Evolutionary conservation across 2,329 filamentous ascomycete genomes (phyloP).

Genomic region (Aspergillus viridinutans): DNA sequence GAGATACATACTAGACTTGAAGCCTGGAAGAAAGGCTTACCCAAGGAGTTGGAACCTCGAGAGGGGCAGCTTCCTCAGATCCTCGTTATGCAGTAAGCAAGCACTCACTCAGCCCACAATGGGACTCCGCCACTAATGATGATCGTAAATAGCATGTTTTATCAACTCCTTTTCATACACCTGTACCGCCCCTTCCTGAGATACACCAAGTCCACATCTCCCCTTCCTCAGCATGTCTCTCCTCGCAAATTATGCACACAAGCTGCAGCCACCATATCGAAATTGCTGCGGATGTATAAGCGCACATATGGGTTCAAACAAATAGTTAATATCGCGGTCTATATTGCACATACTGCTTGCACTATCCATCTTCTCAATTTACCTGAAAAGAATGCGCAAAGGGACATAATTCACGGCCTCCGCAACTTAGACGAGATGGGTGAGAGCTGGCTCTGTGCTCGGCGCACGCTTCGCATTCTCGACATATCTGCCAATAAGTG

Average conservation of each 20-base stretch:
- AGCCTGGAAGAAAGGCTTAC: constrained; percentile 79
- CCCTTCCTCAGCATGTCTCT: constrained; percentile 80
- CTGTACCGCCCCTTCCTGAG: constrained; percentile 93
- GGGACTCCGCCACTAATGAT: constrained; percentile 13
- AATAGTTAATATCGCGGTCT: constrained; percentile 94
- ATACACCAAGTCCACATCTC: constrained; percentile 76
- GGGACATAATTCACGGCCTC: constrained; percentile 86
- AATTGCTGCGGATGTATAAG: constrained; percentile 91
- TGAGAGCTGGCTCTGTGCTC: constrained; percentile 87
- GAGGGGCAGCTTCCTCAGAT: constrained; percentile 87
- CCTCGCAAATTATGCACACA: constrained; percentile 87
- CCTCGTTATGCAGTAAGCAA: constrained; percentile 74
- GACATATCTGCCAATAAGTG: constrained; percentile 83
- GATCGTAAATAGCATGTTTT: constrained; percentile 73
- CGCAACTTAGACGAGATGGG: constrained; percentile 94
- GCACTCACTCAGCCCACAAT: not conserved
- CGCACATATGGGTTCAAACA: constrained; percentile 85
- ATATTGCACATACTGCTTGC: constrained; percentile 90
- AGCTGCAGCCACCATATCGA: constrained; percentile 84
- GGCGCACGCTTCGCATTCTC: constrained; percentile 78
- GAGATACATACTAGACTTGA: constrained; percentile 88
- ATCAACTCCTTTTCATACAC: constrained; percentile 91
- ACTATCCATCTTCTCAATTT: constrained; percentile 92
- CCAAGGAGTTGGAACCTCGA: constrained; percentile 80
- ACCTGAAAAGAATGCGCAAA: constrained; percentile 81